phyloP scores from a whole-genome alignment of 805 yeast genomes.

The Pichia cephalocereana region DNA sequence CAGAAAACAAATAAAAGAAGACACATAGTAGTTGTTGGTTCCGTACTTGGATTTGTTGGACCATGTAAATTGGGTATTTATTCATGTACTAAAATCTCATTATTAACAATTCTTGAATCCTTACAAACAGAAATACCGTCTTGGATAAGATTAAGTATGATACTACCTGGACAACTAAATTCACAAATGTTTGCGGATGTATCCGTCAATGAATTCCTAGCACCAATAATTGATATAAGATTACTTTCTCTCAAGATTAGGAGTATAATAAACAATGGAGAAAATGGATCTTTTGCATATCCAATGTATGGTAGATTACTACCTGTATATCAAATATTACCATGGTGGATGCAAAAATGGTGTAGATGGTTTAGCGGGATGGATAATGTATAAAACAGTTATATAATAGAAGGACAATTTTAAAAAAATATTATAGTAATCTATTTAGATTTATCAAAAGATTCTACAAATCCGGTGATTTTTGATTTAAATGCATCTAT shows the following conservation, averaged over 20 bases:
- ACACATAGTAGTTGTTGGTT: slow-evolving; percentile 35
- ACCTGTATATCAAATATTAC: slow-evolving; percentile 34
- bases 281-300: slow-evolving; percentile 32
- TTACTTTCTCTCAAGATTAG: slow-evolving; percentile 30
- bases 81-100: slow-evolving; percentile 41
- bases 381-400: slow-evolving; percentile 17
- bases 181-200: slow-evolving; percentile 42
- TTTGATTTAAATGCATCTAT: slow-evolving; percentile 25
- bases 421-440: no score
- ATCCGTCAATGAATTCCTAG: slow-evolving; percentile 33
- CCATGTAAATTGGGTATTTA: slow-evolving; percentile 40
- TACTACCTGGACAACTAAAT: slow-evolving; percentile 43
- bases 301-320: slow-evolving; percentile 41
- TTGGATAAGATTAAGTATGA: slow-evolving; percentile 25
- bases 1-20: slow-evolving; percentile 16
- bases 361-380: slow-evolving; percentile 22
- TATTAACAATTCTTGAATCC: slow-evolving; percentile 36
- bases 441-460: slow-evolving; percentile 17
- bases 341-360: slow-evolving; percentile 29
- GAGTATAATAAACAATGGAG: slow-evolving; percentile 28
- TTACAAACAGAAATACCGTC: slow-evolving; percentile 31
- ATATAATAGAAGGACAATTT: no score
- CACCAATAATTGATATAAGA: slow-evolving; percentile 36
- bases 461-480: slow-evolving; percentile 15
- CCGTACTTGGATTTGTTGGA: slow-evolving; percentile 40